These are phyloP conservation scores for Chaetoscypha palmicola DNA, from an alignment of 2,329 filamentous ascomycete species.

Conservation along the genomic window DNA sequence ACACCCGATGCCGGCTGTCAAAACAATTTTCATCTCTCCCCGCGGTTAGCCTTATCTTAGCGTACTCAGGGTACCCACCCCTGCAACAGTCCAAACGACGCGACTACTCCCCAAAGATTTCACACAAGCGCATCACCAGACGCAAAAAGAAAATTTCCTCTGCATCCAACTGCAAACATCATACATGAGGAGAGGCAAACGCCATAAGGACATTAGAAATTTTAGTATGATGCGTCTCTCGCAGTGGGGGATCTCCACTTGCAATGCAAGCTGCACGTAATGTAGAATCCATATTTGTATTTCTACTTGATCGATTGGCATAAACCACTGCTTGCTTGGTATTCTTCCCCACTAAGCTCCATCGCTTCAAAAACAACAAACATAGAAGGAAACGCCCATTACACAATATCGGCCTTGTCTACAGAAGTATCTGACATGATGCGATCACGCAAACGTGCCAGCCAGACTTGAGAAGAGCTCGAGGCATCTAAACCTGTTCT, in stretches of 20 bases:
- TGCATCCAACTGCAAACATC: conserved; percentile 6
- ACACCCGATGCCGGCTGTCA: not conserved
- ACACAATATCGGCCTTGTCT: conserved; percentile 24
- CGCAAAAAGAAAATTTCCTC: conserved; percentile 18
- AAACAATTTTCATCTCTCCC: conserved; percentile 7
- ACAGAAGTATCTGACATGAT: conserved; percentile 6
- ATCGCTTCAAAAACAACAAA: conserved; percentile 25
- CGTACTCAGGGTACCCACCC: not conserved
- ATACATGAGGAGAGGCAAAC: too few relatives aligned
- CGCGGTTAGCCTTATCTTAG: conserved; percentile 8
- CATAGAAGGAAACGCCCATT: conserved; percentile 18
- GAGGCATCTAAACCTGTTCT: conserved; percentile 40
- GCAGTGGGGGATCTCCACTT: not conserved
- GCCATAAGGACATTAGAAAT: too few relatives aligned
- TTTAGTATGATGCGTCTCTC: too few relatives aligned
- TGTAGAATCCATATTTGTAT: conserved; percentile 21
- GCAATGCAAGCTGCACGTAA: conserved; percentile 12
- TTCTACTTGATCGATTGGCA: conserved; percentile 24
- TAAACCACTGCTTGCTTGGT: conserved; percentile 18
- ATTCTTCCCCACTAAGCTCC: conserved; percentile 21
- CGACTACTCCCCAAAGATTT: conserved; percentile 2
- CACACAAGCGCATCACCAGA: conserved; percentile 7
- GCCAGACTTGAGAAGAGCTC: conserved; percentile 15
- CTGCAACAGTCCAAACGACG: not conserved
- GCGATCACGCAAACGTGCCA: conserved; percentile 14